These are phyloP conservation scores for Croton setiger DNA, from an alignment of 441 rosid species.

Conservation along the genomic window DNA sequence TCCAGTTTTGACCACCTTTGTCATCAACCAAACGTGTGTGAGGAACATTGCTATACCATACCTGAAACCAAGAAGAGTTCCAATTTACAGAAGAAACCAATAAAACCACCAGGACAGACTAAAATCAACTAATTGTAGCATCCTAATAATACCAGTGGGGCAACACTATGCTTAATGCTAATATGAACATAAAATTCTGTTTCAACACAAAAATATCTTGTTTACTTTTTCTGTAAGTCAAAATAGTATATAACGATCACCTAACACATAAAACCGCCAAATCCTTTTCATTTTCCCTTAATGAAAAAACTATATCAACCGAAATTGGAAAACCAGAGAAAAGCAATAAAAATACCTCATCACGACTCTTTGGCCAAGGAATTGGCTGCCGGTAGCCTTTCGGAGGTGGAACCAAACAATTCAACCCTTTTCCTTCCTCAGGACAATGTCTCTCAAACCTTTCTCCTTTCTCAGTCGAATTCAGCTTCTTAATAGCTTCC, in stretches of 20 bases:
- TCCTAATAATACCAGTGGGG: neutral
- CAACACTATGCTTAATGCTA: too few relatives aligned
- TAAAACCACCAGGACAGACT: neutral
- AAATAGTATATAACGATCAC: neutral
- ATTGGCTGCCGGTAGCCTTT: conserved; percentile 64
- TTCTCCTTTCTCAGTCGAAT: conserved; percentile 75
- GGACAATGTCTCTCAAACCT: conserved; percentile 89
- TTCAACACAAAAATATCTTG: neutral
- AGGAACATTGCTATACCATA: conserved; percentile 90
- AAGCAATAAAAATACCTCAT: conserved; percentile 52
- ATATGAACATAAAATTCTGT: neutral
- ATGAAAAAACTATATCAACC: neutral
- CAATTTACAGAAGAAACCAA: conserved; percentile 18
- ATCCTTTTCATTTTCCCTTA: neutral
- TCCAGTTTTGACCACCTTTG: conserved; percentile 99
- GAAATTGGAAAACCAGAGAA: neutral
- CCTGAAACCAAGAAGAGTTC: conserved; percentile 39
- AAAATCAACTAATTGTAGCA: neutral
- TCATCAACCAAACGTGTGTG: conserved; percentile 86
- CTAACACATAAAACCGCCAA: neutral
- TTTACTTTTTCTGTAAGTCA: neutral
- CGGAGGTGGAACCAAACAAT: conserved; percentile 83
- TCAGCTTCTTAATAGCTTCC: conserved; percentile 57
- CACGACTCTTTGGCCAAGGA: conserved; percentile 96
- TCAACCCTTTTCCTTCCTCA: conserved; percentile 46